phyloP scores from a whole-genome alignment of 192 early-diverging fungal species.

The Radiomyces spectabilis region DNA sequence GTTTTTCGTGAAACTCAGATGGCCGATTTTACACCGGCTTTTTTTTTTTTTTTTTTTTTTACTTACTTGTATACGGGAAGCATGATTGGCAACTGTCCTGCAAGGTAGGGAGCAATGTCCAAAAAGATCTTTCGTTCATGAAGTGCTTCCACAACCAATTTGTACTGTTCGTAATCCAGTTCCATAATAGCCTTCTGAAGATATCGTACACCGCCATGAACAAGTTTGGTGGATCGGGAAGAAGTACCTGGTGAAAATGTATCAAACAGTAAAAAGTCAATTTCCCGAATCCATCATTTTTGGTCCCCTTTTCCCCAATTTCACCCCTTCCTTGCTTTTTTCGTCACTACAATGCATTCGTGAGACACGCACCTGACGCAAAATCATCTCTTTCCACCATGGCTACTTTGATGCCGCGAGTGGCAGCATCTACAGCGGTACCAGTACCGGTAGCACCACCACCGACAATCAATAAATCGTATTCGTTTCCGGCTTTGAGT shows the following conservation, averaged over 20 bases:
- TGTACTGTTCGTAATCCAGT: conserved; percentile 94
- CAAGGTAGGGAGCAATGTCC: conserved; percentile 93
- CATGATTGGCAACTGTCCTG: conserved; percentile 90
- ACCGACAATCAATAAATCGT: conserved; percentile 88
- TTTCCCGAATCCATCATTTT: background rate
- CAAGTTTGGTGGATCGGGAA: conserved; percentile 89
- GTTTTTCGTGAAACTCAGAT: no score
- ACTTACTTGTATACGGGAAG: conserved; percentile 84
- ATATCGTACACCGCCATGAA: conserved; percentile 96
- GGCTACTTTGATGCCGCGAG: conserved; percentile 86
- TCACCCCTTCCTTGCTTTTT: background rate
- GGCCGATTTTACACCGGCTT: no score
- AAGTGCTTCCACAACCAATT: conserved; percentile 90
- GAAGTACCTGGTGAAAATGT: conserved; percentile 59
- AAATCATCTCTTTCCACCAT: conserved; percentile 96
- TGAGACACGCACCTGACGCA: conserved; percentile 52
- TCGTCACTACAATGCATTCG: background rate
- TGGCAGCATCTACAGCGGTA: conserved; percentile 87
- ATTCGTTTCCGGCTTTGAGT: conserved; percentile 54
- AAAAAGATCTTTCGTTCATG: conserved; percentile 92
- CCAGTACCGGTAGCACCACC: conserved; percentile 95
- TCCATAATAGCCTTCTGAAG: conserved; percentile 94
- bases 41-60: no score
- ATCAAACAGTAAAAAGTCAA: no score
- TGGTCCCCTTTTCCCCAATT: background rate